Evolutionary conservation across 192 early-diverging fungal genomes (phyloP), one percentile per base, ranked within the genome.

Genomic region (Coemansia sp.): DNA sequence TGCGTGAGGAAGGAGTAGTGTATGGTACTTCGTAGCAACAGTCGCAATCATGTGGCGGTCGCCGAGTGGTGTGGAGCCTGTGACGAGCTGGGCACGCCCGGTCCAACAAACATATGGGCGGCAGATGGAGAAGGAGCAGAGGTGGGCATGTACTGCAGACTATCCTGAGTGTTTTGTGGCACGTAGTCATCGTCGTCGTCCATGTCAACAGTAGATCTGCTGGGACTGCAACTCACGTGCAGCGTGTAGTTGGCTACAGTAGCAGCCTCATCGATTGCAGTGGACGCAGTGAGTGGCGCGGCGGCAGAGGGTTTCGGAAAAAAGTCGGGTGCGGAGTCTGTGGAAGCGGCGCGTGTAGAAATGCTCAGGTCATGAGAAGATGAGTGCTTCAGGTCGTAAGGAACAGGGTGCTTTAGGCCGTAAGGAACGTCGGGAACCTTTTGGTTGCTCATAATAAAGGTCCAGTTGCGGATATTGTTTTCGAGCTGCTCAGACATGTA

Each of bases 381-480:
- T 21, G 73, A 59, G 61, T 81, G 78, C 70, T 72, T 81, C 52
- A 76, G 67, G 29, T 76, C 74, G 59, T 67, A 67, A n/a, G 74
- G 62, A 51, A 64, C 61, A 17, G 74, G 58, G 31, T 76, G 74
- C 74, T 76, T 76, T 42, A 81, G 78, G 8, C 78, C 78, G 22
- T 75, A 81, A 17, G 78, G 78, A 11, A 81, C 61, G 50, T 81
- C 78, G 10, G 78, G 78, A 63, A 75, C 73, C 54, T 72, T 71
- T 42, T 72, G 73, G 73, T 81, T 75, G 64, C 32, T 66, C 27
- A 67, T 68, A 61, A 81, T 81, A 53, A 72, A 81, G 50, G 54
- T 60, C 83, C 83, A 84, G 70, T 76, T 75, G 30, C 68, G 69
- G 50, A 84, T 78, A 59, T 84, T 84, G 60, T 74, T 69, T 33